Base-by-base conservation (phyloP, 192 early-diverging fungal genomes). In the Blastocladiella britannica region DNA sequence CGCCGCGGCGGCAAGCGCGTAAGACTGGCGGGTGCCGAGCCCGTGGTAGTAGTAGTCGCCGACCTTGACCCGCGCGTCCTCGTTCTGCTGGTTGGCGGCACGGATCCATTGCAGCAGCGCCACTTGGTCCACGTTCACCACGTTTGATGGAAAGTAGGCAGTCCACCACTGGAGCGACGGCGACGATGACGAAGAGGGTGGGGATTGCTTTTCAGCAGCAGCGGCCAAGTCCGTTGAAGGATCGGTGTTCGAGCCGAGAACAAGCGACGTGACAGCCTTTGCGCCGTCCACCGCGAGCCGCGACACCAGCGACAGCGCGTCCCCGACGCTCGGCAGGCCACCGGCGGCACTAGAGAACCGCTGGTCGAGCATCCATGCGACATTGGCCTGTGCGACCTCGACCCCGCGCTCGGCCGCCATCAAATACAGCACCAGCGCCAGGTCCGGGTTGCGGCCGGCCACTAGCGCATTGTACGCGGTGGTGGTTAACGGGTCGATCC, bases 21-120 rank as follows among this genome's bases (percentile, higher is more conserved):
- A 77, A 65, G 85, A 82, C 2, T 68, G 72, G 23, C 61, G 55
- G 8, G 73, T 73, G 31, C 89, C 88, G 52, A 84, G 74, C 0
- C 94, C 94, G 55, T 85, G 71, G 61, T 74, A 94, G 60, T 88
- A 90, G 67, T 91, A 85, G 65, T 95, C 94, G 12, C 91, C 94
- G 67, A 89, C 84, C 59, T 90, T 89, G 22, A 91, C 81, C 15
- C 89, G 72, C 29, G 91, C 84, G 60, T 95, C 88, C 0, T 83
- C 73, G 71, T 91, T 87, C 31, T 82, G 79, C 58, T 93, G 91
- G 60, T 91, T 94, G 7, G 91, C 91, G 0, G 94, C 89, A 7
- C 94, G 79, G 31, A 84, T 90, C 91, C 91, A 97, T 61, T 91
- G 83, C 20, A 81, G 77, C 29, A 93, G 65, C 3, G 91, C 89